Evolutionary conservation across 768 basidiomycete species (phyloP).

Genomic region (Mycena belliarum): DNA sequence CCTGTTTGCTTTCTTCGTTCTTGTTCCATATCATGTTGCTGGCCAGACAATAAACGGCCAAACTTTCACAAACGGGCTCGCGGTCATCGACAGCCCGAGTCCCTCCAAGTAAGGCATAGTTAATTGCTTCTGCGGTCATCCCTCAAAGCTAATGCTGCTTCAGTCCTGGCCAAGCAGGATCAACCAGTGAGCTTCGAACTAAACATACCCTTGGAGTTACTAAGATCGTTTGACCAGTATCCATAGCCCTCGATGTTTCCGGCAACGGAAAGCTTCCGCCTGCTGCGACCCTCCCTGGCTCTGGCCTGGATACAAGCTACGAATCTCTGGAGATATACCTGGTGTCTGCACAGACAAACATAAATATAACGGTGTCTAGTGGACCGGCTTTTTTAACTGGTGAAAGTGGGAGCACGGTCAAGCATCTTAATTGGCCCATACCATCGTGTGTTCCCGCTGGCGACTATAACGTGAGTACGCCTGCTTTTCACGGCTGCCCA

Average conservation of each 20-base stretch:
- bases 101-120: constrained; percentile 32
- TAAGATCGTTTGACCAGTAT: constrained; percentile 3
- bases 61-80: constrained; percentile 36
- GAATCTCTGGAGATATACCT: constrained; percentile 37
- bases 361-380: constrained; percentile 35
- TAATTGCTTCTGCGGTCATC: background rate
- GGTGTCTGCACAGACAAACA: constrained; percentile 32
- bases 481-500: background rate
- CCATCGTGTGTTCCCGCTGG: constrained; percentile 39
- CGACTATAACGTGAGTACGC: constrained; percentile 36
- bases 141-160: background rate
- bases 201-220: constrained; percentile 24
- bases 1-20: constrained; percentile 13
- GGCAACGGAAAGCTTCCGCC: constrained; percentile 39
- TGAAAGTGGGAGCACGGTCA: constrained; percentile 38
- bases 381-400: constrained; percentile 31
- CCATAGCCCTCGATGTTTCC: constrained; percentile 28
- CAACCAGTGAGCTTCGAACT: constrained; percentile 22
- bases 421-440: constrained; percentile 34
- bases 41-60: constrained; percentile 34
- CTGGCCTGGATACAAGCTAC: constrained; percentile 31
- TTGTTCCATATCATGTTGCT: constrained; percentile 8
- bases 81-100: constrained; percentile 36
- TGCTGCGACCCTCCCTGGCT: constrained; percentile 30
- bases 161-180: constrained; percentile 32